phyloP scores from a whole-genome alignment of 768 basidiomycete genomes.

The Pleurotus sapidus region DNA sequence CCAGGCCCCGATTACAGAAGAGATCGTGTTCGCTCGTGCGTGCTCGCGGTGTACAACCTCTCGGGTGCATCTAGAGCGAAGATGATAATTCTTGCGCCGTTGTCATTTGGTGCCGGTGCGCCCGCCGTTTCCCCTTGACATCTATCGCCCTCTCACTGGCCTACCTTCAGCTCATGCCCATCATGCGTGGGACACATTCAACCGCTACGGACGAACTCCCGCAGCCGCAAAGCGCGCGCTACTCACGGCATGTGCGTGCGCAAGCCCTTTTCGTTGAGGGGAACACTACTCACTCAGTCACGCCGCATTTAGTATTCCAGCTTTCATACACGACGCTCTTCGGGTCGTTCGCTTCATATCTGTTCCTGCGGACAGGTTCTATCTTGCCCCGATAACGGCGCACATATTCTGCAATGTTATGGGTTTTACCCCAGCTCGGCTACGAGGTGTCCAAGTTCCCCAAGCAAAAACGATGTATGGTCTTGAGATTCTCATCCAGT shows the following conservation, averaged over 20 bases:
- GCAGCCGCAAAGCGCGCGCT: too few species aligned
- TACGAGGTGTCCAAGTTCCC: constrained; percentile 58
- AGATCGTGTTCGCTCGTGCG: constrained; percentile 88
- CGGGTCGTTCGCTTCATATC: constrained; percentile 82
- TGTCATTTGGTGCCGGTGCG: constrained; percentile 89
- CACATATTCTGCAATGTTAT: constrained; percentile 95
- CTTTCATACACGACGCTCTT: constrained; percentile 90
- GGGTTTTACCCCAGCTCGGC: constrained; percentile 73
- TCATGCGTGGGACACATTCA: too few species aligned
- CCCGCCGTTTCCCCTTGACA: background rate
- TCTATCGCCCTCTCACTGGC: background rate
- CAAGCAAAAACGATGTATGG: too few species aligned
- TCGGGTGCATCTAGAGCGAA: constrained; percentile 48
- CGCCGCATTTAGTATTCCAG: constrained; percentile 66
- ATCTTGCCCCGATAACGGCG: constrained; percentile 73
- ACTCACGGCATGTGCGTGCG: too few species aligned
- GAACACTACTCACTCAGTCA: background rate
- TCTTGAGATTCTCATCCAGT: too few species aligned
- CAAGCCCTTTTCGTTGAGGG: background rate
- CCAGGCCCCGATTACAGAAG: constrained; percentile 90
- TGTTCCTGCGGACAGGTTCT: constrained; percentile 85
- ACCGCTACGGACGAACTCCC: too few species aligned
- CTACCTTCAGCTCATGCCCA: too few species aligned
- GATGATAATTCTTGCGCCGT: constrained; percentile 79
- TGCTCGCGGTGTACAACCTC: constrained; percentile 71